These are phyloP conservation scores for Epichloe brachyelytri DNA, from an alignment of 2,329 filamentous ascomycete genomes.

Conservation along the genomic window DNA sequence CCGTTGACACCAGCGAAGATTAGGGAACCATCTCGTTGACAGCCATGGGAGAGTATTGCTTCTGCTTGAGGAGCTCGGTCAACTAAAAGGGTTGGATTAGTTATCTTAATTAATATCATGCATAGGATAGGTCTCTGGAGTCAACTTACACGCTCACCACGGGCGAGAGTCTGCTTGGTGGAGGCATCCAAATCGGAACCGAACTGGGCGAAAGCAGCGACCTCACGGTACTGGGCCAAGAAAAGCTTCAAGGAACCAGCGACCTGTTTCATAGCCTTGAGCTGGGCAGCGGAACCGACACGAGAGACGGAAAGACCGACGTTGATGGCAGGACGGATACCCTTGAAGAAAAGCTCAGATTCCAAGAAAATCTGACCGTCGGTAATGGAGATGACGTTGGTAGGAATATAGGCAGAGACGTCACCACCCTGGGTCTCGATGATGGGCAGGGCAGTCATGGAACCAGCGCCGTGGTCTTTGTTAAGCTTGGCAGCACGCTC, in stretches of 20 bases:
- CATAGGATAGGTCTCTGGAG: too few relatives aligned
- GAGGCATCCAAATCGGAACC: slow-evolving; percentile 98
- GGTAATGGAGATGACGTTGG: slow-evolving; percentile 99
- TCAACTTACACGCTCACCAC: slow-evolving; percentile 85
- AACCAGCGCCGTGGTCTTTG: slow-evolving; percentile 87
- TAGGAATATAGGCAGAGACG: slow-evolving; percentile 99
- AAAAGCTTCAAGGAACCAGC: slow-evolving; percentile 99
- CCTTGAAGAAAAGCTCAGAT: slow-evolving; percentile 99
- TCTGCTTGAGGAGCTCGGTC: slow-evolving; percentile 98
- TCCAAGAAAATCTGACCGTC: slow-evolving; percentile 99
- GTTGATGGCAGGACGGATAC: slow-evolving; percentile 99
- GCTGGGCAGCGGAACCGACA: slow-evolving; percentile 98
- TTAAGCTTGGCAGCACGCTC: slow-evolving; percentile 99
- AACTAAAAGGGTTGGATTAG: slow-evolving; percentile 32
- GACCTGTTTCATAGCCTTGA: slow-evolving; percentile 99
- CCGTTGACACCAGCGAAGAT: slow-evolving; percentile 99
- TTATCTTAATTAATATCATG: background rate
- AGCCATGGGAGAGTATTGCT: slow-evolving; percentile 97
- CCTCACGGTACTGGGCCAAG: slow-evolving; percentile 99
- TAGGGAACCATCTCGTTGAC: slow-evolving; percentile 99
- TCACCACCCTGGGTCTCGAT: slow-evolving; percentile 99
- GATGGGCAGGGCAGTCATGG: slow-evolving; percentile 89
- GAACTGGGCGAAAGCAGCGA: slow-evolving; percentile 98
- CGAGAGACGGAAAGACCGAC: slow-evolving; percentile 99
- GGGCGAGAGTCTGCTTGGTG: slow-evolving; percentile 95